Conservation (phyloP, 1,139 yeast genomes). For the Scheffersomyces segobiensis region DNA sequence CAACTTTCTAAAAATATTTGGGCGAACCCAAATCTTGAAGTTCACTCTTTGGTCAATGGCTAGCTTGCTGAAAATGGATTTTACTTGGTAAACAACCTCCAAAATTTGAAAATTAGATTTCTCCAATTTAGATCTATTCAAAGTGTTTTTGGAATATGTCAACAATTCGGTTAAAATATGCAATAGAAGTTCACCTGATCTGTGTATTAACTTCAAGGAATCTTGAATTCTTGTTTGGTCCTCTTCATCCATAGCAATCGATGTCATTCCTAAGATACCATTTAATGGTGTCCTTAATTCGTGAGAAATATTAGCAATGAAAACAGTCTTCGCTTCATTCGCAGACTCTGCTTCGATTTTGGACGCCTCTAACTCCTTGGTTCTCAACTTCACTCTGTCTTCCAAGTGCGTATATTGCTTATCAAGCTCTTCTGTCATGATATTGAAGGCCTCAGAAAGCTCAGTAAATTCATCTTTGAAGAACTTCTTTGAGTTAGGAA, state of each 20-base stretch:
- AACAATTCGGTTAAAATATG: conserved; percentile 87
- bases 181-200: conserved; percentile 83
- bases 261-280: conserved; percentile 95
- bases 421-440: conserved; percentile 86
- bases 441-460: conserved; percentile 83
- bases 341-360: conserved; percentile 91
- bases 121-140: conserved; percentile 81
- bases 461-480: conserved; percentile 87
- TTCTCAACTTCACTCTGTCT: conserved; percentile 85
- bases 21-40: conserved; percentile 56
- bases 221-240: conserved; percentile 67
- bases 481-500: conserved; percentile 56
- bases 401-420: conserved; percentile 82
- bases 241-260: conserved; percentile 84
- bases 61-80: conserved; percentile 83
- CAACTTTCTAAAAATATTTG: conserved; percentile 61
- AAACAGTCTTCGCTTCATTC: conserved; percentile 90
- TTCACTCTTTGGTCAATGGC: conserved; percentile 77
- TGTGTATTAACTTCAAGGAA: conserved; percentile 69
- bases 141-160: conserved; percentile 88
- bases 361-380: conserved; percentile 85
- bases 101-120: conserved; percentile 73
- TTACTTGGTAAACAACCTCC: conserved; percentile 79
- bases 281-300: conserved; percentile 93
- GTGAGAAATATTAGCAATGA: conserved; percentile 94